These are phyloP conservation scores for Mortierella claussenii DNA, from an alignment of 192 early-diverging fungal genomes.

Conservation along the genomic window DNA sequence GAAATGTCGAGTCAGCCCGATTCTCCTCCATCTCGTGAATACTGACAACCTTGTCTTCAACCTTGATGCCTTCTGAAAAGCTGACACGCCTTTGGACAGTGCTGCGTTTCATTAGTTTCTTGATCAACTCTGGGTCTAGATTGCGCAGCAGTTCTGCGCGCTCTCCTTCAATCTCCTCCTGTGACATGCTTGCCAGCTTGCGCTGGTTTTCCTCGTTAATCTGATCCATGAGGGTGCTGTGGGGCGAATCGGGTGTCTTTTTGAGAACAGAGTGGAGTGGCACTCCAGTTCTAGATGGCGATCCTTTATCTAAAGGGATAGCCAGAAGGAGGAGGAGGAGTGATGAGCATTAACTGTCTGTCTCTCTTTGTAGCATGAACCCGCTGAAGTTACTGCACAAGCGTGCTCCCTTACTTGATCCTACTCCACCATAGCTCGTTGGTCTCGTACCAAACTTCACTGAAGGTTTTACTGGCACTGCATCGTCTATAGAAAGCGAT, in stretches of 20 bases:
- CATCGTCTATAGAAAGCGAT: background rate
- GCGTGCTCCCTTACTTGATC: background rate
- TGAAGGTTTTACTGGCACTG: constrained; percentile 4
- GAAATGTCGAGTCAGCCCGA: constrained; percentile 18
- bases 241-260: constrained; percentile 32
- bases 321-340: too few species aligned
- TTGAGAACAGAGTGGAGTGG: constrained; percentile 42
- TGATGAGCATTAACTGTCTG: too few species aligned
- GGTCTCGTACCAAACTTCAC: background rate
- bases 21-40: constrained; percentile 29
- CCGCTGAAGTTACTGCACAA: too few species aligned
- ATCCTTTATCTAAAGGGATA: too few species aligned
- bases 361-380: too few species aligned
- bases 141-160: constrained; percentile 70
- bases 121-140: constrained; percentile 71
- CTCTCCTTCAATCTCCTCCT: constrained; percentile 75
- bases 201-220: constrained; percentile 65
- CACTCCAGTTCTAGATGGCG: background rate
- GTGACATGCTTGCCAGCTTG: constrained; percentile 72
- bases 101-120: constrained; percentile 64
- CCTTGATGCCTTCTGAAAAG: constrained; percentile 40
- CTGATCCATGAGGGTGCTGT: constrained; percentile 50
- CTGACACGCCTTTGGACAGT: constrained; percentile 42
- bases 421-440: background rate
- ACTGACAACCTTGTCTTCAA: constrained; percentile 30